These are phyloP conservation scores for Babesia divergens DNA, from an alignment of 169 alveolate genomes.

Conservation along the genomic window DNA sequence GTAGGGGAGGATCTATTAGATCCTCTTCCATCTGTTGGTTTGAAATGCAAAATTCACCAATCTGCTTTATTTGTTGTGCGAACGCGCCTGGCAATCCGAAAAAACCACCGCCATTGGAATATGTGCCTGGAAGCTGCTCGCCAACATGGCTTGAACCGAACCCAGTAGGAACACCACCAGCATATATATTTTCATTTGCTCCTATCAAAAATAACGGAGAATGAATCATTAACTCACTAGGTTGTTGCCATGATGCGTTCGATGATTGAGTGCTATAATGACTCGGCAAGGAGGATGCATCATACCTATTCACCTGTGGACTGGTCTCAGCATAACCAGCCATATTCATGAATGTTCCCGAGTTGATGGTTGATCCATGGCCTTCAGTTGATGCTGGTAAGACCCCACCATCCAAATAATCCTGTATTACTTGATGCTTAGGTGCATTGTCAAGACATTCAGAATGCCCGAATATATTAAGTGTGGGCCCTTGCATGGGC, in stretches of 20 bases:
- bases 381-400: not conserved
- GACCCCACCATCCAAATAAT: not conserved
- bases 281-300: not conserved
- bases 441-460: not conserved
- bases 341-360: not conserved
- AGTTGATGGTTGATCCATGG: not conserved
- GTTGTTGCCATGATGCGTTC: conserved; percentile 20
- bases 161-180: too few relatives aligned
- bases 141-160: too few relatives aligned
- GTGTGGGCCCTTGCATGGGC: not conserved
- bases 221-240: too few relatives aligned
- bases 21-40: conserved; percentile 20
- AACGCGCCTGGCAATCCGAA: conserved; percentile 8
- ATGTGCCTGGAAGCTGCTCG: too few relatives aligned
- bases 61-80: conserved; percentile 39
- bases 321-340: not conserved
- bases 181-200: too few relatives aligned
- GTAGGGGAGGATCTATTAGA: conserved; percentile 53
- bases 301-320: not conserved
- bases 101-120: not conserved
- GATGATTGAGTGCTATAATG: not conserved
- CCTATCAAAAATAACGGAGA: too few relatives aligned
- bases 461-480: not conserved
- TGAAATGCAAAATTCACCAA: conserved; percentile 28
- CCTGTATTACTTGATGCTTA: not conserved